Percentiles rank a stretch among this genome's conserved stretches.
Conservation (phyloP, 1,284 basidiomycete genomes). For the Fomitopsis pinicola region DNA sequence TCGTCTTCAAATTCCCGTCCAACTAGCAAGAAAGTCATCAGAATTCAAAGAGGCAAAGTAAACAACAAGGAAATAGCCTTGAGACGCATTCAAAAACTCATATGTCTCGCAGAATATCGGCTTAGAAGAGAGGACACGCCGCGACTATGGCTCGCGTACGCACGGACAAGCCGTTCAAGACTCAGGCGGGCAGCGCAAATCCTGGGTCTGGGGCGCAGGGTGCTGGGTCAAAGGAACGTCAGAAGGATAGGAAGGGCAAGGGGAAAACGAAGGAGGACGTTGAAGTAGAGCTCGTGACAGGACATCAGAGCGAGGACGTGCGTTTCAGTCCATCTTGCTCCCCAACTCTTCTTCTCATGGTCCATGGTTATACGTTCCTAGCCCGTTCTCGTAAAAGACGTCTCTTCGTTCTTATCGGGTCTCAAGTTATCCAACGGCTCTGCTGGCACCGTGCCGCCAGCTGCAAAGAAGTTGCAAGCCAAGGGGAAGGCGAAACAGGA, state of each 20-base stretch:
- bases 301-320: slow-evolving; percentile 4
- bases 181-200: background rate
- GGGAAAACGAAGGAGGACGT: background rate
- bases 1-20: background rate
- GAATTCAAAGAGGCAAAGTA: too few relatives aligned
- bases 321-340: background rate
- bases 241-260: background rate
- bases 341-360: background rate
- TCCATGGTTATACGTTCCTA: background rate
- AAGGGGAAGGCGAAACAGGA: background rate
- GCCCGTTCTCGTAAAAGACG: slow-evolving; percentile 6
- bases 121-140: too few relatives aligned
- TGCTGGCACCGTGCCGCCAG: background rate
- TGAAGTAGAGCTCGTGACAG: slow-evolving; percentile 4
- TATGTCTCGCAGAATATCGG: too few relatives aligned
- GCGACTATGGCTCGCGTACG: background rate
- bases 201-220: background rate
- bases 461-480: background rate
- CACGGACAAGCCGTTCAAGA: background rate
- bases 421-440: background rate
- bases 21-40: too few relatives aligned
- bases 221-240: background rate
- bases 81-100: too few relatives aligned
- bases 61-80: too few relatives aligned
- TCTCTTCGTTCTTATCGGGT: slow-evolving; percentile 6